Percentiles rank a stretch among this genome's conserved stretches.
Conservation (phyloP, 2,329 filamentous ascomycete genomes). For the Aspergillus sp. region DNA sequence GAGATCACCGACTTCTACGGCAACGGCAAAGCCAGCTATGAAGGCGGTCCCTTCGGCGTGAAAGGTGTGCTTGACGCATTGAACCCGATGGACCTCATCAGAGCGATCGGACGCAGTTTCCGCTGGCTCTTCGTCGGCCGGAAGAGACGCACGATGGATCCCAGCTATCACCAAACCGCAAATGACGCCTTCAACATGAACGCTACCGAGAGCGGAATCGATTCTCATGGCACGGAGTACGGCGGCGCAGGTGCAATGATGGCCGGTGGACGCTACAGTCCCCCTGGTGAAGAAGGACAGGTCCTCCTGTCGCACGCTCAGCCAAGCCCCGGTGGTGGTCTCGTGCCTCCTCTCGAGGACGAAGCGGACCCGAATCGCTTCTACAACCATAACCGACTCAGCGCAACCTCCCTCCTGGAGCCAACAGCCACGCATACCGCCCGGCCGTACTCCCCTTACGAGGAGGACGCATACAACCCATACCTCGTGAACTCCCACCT, state of each 20-base stretch:
- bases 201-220: slow-evolving; percentile 15
- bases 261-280: slow-evolving; percentile 21
- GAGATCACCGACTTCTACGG: slow-evolving; percentile 45
- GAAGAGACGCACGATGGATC: slow-evolving; percentile 49
- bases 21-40: slow-evolving; percentile 55
- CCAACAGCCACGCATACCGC: slow-evolving; percentile 14
- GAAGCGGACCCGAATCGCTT: slow-evolving; percentile 17
- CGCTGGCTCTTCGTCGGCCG: slow-evolving; percentile 79
- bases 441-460: slow-evolving; percentile 23
- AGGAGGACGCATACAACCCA: slow-evolving; percentile 18
- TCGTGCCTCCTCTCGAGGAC: slow-evolving; percentile 21
- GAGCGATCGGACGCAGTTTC: slow-evolving; percentile 73
- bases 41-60: slow-evolving; percentile 65
- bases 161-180: slow-evolving; percentile 38
- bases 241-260: slow-evolving; percentile 27
- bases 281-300: slow-evolving; percentile 39
- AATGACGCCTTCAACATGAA: slow-evolving; percentile 30
- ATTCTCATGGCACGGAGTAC: slow-evolving; percentile 29
- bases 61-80: slow-evolving; percentile 70
- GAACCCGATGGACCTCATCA: slow-evolving; percentile 81
- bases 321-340: slow-evolving; percentile 27
- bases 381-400: slow-evolving; percentile 13
- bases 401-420: slow-evolving; percentile 17
- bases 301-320: slow-evolving; percentile 44
- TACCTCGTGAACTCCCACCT: slow-evolving; percentile 13